These are phyloP conservation scores for Leucosporidium scottii DNA, from an alignment of 768 basidiomycete species.

Conservation along the genomic window DNA sequence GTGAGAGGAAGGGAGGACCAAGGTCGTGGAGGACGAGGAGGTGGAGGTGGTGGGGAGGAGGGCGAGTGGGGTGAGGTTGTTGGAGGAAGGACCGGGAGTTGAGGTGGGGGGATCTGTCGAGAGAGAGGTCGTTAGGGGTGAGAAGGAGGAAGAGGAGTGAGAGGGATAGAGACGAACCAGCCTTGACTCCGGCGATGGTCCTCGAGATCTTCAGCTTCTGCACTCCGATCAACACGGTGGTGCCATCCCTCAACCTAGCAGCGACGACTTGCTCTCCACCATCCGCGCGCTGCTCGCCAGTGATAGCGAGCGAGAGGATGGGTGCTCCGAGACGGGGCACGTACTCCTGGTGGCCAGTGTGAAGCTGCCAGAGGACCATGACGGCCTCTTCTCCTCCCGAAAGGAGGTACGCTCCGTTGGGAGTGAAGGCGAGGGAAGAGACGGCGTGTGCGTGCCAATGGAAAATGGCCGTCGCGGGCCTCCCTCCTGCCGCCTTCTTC, in stretches of 20 bases:
- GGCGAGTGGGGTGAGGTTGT: conserved; percentile 54
- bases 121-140: conserved; percentile 27
- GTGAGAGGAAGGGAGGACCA: conserved; percentile 87
- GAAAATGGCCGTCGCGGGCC: conserved; percentile 56
- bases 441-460: conserved; percentile 98
- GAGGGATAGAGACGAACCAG: conserved; percentile 50
- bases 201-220: conserved; percentile 64
- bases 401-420: conserved; percentile 83
- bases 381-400: conserved; percentile 95
- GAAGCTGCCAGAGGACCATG: conserved; percentile 93
- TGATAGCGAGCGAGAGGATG: conserved; percentile 61
- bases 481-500: conserved; percentile 33
- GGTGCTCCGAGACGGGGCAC: conserved; percentile 86
- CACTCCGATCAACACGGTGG: conserved; percentile 65
- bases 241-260: conserved; percentile 72
- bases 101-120: conserved; percentile 43
- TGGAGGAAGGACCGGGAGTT: conserved; percentile 4
- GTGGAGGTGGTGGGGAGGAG: too few relatives aligned
- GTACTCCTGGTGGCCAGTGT: conserved; percentile 80
- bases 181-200: conserved; percentile 67
- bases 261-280: conserved; percentile 74
- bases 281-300: conserved; percentile 46
- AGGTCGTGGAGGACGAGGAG: conserved; percentile 52
- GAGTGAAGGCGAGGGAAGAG: conserved; percentile 73
- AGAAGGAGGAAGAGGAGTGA: background rate